These are phyloP conservation scores for Rhododendron simsii DNA, from an alignment of 148 eudicot genomes.

Conservation along the genomic window DNA sequence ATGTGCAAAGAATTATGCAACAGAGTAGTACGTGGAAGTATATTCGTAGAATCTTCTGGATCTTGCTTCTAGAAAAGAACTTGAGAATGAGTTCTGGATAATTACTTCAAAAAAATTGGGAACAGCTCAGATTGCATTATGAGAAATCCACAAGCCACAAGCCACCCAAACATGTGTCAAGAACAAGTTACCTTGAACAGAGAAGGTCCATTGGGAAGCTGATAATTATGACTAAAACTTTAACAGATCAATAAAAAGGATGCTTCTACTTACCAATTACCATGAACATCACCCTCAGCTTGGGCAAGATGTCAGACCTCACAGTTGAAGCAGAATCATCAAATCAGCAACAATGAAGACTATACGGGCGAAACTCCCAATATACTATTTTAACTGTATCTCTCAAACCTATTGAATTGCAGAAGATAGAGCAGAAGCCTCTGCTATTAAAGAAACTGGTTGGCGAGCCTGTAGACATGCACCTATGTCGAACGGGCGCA, in stretches of 20 bases:
- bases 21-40: background rate
- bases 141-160: background rate
- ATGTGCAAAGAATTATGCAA: background rate
- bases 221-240: background rate
- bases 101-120: background rate
- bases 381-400: background rate
- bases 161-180: background rate
- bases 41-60: background rate
- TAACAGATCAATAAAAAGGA: background rate
- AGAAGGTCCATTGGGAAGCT: background rate
- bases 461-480: slow-evolving; percentile 97
- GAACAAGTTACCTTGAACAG: background rate
- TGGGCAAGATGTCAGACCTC: background rate
- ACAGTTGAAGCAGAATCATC: background rate
- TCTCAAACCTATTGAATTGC: slow-evolving; percentile 37
- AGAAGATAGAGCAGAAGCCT: slow-evolving; percentile 65
- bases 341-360: slow-evolving; percentile 8
- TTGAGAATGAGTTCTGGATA: background rate
- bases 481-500: slow-evolving; percentile 84
- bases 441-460: slow-evolving; percentile 77
- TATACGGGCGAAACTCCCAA: background rate
- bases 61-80: background rate
- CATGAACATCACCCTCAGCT: slow-evolving; percentile 2
- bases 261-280: slow-evolving; percentile 7
- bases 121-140: background rate